These are phyloP conservation scores for Colletotrichum zoysiae DNA, from an alignment of 2,329 filamentous ascomycete species.

Conservation along the genomic window DNA sequence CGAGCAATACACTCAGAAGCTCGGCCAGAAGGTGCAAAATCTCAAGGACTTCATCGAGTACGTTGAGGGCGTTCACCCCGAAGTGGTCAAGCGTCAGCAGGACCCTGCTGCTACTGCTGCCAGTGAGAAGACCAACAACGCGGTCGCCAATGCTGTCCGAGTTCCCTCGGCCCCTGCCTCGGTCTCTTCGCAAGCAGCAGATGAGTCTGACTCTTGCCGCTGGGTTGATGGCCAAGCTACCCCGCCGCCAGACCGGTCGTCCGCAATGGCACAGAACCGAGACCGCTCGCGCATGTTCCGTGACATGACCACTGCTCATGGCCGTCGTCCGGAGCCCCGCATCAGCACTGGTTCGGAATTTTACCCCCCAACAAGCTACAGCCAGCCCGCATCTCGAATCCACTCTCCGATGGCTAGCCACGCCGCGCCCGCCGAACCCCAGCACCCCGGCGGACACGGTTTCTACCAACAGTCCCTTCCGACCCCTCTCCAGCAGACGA, in stretches of 20 bases:
- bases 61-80: slow-evolving; percentile 36
- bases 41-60: slow-evolving; percentile 40
- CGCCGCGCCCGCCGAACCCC: slow-evolving; percentile 20
- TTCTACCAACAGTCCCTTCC: slow-evolving; percentile 36
- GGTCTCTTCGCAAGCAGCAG: slow-evolving; percentile 32
- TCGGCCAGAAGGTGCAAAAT: slow-evolving; percentile 29
- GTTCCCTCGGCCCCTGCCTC: slow-evolving; percentile 34
- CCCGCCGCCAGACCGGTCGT: slow-evolving; percentile 31
- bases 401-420: slow-evolving; percentile 34
- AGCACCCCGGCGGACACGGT: slow-evolving; percentile 5
- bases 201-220: slow-evolving; percentile 37
- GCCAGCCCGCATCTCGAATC: slow-evolving; percentile 29
- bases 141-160: background rate
- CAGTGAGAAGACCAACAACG: slow-evolving; percentile 9
- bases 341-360: slow-evolving; percentile 21
- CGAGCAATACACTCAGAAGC: slow-evolving; percentile 11
- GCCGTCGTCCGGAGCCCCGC: slow-evolving; percentile 29
- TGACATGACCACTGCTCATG: slow-evolving; percentile 21
- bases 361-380: slow-evolving; percentile 34
- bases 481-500: slow-evolving; percentile 21
- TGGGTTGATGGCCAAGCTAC: slow-evolving; percentile 37
- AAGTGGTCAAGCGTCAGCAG: slow-evolving; percentile 32
- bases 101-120: slow-evolving; percentile 5
- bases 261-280: slow-evolving; percentile 36
- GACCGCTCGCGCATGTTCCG: slow-evolving; percentile 38